phyloP scores from a whole-genome alignment of 768 basidiomycete species.

The Lentinula guzmanii region DNA sequence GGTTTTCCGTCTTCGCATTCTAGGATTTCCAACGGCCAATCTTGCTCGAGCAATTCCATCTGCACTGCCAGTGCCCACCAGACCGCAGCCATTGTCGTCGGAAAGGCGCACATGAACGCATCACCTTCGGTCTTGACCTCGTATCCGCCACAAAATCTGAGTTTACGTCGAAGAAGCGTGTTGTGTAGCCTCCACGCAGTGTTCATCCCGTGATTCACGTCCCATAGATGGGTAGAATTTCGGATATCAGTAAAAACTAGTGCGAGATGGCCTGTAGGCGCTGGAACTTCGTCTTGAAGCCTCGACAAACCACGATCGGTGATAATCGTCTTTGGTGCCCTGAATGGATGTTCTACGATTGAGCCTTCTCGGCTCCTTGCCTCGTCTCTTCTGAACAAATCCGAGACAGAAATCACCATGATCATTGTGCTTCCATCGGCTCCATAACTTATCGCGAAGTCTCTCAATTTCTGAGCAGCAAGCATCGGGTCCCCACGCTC shows the following conservation, averaged over 20 bases:
- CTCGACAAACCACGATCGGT: constrained; percentile 57
- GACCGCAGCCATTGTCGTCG: constrained; percentile 76
- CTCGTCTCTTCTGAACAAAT: constrained; percentile 48
- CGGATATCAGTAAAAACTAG: constrained; percentile 98
- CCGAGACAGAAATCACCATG: constrained; percentile 87
- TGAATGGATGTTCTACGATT: constrained; percentile 34
- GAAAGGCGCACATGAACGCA: constrained; percentile 98
- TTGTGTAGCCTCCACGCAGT: constrained; percentile 92
- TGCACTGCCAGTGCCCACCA: constrained; percentile 92
- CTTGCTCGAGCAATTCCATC: constrained; percentile 67
- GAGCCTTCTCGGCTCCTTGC: constrained; percentile 27
- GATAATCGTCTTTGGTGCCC: constrained; percentile 35
- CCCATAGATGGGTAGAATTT: constrained; percentile 96
- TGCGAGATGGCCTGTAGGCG: constrained; percentile 83
- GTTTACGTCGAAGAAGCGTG: constrained; percentile 71
- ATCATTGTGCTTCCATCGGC: constrained; percentile 94
- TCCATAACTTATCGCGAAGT: constrained; percentile 96
- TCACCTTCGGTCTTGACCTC: constrained; percentile 99
- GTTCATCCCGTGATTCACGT: constrained; percentile 91
- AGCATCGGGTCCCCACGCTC: constrained; percentile 59
- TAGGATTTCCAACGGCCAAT: constrained; percentile 92
- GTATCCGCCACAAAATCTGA: constrained; percentile 91
- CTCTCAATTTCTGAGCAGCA: constrained; percentile 93
- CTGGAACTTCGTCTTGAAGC: constrained; percentile 71
- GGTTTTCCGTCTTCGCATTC: constrained; percentile 89